phyloP scores from a whole-genome alignment of 352 stramenopile genomes.

The Globisporangium perplexum region DNA sequence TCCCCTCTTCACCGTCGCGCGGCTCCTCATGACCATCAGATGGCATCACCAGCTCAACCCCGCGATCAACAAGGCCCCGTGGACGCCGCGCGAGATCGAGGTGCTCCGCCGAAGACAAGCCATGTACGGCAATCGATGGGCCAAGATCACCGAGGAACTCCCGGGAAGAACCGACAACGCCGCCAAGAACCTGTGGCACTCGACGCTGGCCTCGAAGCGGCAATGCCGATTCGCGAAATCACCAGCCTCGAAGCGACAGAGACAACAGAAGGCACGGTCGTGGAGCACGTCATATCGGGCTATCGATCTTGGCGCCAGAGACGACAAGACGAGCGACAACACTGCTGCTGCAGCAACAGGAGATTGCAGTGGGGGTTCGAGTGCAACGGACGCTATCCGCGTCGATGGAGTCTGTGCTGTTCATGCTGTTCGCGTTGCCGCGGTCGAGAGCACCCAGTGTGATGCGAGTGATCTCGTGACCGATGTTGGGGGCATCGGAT shows the following conservation, averaged over 20 bases:
- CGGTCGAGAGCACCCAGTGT: not conserved
- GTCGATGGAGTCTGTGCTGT: no score
- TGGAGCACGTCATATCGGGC: not conserved
- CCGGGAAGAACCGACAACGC: constrained; percentile 47
- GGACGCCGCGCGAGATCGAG: constrained; percentile 30
- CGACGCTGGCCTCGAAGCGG: constrained; percentile 6
- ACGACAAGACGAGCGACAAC: no score
- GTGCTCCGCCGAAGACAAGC: constrained; percentile 25
- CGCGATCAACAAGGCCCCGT: constrained; percentile 29
- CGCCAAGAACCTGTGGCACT: constrained; percentile 51
- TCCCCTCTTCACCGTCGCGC: no score
- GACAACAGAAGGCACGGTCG: not conserved
- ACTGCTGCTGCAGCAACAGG: no score
- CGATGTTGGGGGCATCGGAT: not conserved
- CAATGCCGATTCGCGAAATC: not conserved
- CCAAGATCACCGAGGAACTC: constrained; percentile 35
- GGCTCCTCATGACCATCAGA: not conserved
- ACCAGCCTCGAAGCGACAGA: not conserved
- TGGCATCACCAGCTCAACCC: constrained; percentile 35
- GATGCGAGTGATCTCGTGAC: not conserved
- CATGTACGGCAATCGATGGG: constrained; percentile 35
- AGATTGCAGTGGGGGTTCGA: no score
- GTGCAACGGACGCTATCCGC: no score
- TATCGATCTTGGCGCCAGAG: no score
- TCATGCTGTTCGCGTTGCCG: not conserved